phyloP scores from a whole-genome alignment of 768 basidiomycete genomes.

The Phaffia tasmanica region DNA sequence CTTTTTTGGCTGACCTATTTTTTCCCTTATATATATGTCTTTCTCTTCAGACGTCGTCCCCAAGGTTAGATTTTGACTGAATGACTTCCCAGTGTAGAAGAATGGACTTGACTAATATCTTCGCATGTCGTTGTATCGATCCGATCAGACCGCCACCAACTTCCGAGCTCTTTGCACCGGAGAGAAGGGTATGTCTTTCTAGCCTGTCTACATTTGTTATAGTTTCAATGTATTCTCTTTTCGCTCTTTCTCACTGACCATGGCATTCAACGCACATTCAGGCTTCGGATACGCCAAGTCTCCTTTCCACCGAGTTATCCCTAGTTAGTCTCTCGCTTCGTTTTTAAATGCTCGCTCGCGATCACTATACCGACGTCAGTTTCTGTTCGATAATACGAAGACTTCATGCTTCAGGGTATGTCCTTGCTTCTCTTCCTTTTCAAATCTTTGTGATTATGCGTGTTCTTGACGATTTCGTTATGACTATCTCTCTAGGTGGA shows the following conservation, averaged over 20 bases:
- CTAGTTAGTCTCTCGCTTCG: constrained; percentile 20
- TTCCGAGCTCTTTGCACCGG: constrained; percentile 72
- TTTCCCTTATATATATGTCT: too few relatives aligned
- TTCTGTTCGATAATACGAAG: too few relatives aligned
- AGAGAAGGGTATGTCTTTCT: constrained; percentile 26
- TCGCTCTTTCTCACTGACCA: too few relatives aligned
- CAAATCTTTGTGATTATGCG: constrained; percentile 35
- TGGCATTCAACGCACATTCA: constrained; percentile 1
- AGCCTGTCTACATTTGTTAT: background rate
- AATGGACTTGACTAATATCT: background rate
- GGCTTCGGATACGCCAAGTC: constrained; percentile 63
- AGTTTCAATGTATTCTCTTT: background rate
- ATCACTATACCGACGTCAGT: background rate
- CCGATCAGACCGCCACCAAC: constrained; percentile 41
- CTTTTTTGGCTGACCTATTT: too few relatives aligned
- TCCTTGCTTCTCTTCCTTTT: background rate
- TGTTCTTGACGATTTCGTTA: background rate
- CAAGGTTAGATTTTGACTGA: constrained; percentile 9
- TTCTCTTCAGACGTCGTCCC: constrained; percentile 25
- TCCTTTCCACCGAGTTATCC: constrained; percentile 55
- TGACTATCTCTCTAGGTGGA: background rate
- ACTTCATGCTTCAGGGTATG: background rate
- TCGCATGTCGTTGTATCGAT: background rate
- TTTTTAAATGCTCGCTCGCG: too few relatives aligned
- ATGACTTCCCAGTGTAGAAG: background rate